These are phyloP conservation scores for Xylariaceae sp. DNA, from an alignment of 2,329 filamentous ascomycete species.

Conservation along the genomic window DNA sequence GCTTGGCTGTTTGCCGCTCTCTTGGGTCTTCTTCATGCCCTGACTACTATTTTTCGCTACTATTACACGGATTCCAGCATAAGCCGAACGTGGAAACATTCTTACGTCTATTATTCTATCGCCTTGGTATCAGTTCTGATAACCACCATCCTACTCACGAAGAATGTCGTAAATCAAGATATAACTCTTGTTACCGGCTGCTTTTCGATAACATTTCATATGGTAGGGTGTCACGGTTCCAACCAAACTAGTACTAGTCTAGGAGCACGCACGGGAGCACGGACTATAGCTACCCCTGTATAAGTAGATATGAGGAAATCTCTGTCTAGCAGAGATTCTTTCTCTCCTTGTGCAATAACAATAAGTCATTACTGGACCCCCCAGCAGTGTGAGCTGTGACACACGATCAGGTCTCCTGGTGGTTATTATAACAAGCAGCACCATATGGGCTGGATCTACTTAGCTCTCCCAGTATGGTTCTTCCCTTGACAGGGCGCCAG, in stretches of 20 bases:
- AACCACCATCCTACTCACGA: neutral
- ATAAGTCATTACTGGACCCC: too few relatives aligned
- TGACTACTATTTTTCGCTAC: neutral
- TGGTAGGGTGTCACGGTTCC: neutral
- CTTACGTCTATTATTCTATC: neutral
- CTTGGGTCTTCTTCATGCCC: neutral
- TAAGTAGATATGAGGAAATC: too few relatives aligned
- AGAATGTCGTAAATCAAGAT: neutral
- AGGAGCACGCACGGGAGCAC: too few relatives aligned
- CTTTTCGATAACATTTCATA: neutral
- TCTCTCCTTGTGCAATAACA: too few relatives aligned
- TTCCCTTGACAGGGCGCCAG: too few relatives aligned
- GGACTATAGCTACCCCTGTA: too few relatives aligned
- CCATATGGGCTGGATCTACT: neutral
- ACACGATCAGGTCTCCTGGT: neutral
- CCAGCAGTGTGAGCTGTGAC: too few relatives aligned
- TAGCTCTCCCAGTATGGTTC: neutral
- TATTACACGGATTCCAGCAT: neutral
- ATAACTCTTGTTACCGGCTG: neutral
- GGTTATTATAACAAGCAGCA: neutral
- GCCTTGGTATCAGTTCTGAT: neutral
- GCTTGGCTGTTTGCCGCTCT: neutral
- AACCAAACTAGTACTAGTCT: too few relatives aligned
- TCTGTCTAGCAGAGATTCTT: too few relatives aligned
- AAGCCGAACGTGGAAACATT: neutral